Conservation (phyloP, 2,329 filamentous ascomycete species). For the Neonectria punicea region DNA sequence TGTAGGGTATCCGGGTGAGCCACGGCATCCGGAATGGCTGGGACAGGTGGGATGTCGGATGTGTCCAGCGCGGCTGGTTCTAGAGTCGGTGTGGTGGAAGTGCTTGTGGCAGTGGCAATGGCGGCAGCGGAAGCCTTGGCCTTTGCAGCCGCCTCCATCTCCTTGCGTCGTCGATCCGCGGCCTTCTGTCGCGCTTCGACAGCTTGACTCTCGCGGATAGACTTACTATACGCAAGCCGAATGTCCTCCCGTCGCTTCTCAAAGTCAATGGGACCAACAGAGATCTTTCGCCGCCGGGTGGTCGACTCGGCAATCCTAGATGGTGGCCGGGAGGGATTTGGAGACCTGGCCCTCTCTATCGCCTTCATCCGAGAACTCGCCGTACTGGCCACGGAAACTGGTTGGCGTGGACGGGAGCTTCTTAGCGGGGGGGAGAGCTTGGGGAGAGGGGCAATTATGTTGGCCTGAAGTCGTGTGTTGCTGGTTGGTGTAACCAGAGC, state of each 20-base stretch:
- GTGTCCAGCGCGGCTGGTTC: slow-evolving; percentile 28
- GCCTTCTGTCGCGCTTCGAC: slow-evolving; percentile 64
- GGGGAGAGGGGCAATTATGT: slow-evolving; percentile 75
- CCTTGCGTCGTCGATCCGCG: slow-evolving; percentile 62
- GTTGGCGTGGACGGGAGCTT: slow-evolving; percentile 83
- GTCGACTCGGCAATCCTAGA: slow-evolving; percentile 51
- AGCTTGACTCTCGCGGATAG: slow-evolving; percentile 78
- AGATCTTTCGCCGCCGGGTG: slow-evolving; percentile 62
- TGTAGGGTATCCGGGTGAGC: slow-evolving; percentile 25
- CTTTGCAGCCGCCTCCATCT: slow-evolving; percentile 58
- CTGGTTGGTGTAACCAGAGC: slow-evolving; percentile 60
- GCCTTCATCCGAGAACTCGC: slow-evolving; percentile 74
- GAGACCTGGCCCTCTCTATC: slow-evolving; percentile 65
- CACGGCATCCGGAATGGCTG: slow-evolving; percentile 32
- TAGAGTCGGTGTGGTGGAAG: slow-evolving; percentile 31
- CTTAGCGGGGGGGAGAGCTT: slow-evolving; percentile 82
- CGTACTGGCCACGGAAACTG: slow-evolving; percentile 80
- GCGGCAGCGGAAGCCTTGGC: slow-evolving; percentile 50
- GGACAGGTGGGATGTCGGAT: slow-evolving; percentile 36
- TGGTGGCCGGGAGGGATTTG: slow-evolving; percentile 48
- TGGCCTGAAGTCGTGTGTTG: slow-evolving; percentile 74
- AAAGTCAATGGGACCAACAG: slow-evolving; percentile 83
- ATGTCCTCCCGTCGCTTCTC: slow-evolving; percentile 84
- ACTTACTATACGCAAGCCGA: slow-evolving; percentile 85
- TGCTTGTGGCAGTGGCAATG: slow-evolving; percentile 30